Percentiles rank a stretch among this genome's conserved stretches.
Conservation (phyloP, 108 stramenopile species). For the Pseudonitzschia multiseries region DNA sequence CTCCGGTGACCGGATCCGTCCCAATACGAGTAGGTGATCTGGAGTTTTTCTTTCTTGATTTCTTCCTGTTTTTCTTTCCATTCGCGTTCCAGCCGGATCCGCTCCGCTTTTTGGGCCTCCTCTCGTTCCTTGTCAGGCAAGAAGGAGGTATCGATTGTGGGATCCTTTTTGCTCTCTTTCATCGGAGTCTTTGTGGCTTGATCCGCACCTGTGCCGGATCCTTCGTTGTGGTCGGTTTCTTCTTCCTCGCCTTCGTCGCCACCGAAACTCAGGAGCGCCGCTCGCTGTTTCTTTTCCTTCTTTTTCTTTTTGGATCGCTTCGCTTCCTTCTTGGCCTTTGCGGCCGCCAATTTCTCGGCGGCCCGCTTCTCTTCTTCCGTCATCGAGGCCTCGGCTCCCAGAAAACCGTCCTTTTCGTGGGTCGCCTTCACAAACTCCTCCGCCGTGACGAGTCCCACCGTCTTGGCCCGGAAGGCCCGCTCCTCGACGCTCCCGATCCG, state of each 20-base stretch:
- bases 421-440: conserved; percentile 69
- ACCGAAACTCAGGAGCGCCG: conserved; percentile 69
- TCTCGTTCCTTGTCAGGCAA: conserved; percentile 90
- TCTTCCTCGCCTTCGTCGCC: conserved; percentile 63
- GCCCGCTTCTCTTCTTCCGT: conserved; percentile 11
- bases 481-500: conserved; percentile 49
- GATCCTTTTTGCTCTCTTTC: conserved; percentile 74
- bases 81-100: conserved; percentile 73
- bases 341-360: conserved; percentile 5
- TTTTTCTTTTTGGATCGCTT: conserved; percentile 37
- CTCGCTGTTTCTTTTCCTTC: conserved; percentile 61
- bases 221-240: conserved; percentile 17
- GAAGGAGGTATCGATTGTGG: conserved; percentile 91
- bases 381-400: conserved; percentile 27
- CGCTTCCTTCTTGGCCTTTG: conserved; percentile 28
- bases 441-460: conserved; percentile 86
- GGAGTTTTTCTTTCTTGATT: conserved; percentile 80
- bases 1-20: conserved; percentile 96
- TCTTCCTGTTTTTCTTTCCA: conserved; percentile 80
- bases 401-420: conserved; percentile 38
- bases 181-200: conserved; percentile 6
- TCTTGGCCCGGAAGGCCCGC: conserved; percentile 54
- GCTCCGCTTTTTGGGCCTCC: conserved; percentile 46
- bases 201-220: neutral
- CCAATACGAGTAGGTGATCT: conserved; percentile 97